Evolutionary conservation across 1,139 yeast genomes (phyloP).

Genomic region (Wickerhamiella infanticola): DNA sequence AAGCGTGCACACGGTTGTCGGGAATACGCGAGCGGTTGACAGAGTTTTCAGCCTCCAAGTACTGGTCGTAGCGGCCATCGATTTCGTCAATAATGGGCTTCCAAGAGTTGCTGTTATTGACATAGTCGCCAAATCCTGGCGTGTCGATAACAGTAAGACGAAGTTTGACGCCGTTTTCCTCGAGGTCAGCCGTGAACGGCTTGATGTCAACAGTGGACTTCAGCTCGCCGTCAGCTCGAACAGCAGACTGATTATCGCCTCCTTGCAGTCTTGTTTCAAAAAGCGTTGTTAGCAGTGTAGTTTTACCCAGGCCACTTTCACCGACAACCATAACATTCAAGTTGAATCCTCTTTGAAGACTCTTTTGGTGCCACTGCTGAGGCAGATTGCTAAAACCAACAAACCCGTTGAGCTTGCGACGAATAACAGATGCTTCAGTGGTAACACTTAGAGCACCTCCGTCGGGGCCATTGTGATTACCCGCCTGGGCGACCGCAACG

Average conservation of each 20-base stretch:
- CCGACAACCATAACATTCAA: conserved; percentile 70
- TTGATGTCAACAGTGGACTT: conserved; percentile 44
- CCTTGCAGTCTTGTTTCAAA: conserved; percentile 61
- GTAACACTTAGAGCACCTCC: conserved; percentile 1
- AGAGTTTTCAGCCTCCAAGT: conserved; percentile 81
- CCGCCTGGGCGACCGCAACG: conserved; percentile 9
- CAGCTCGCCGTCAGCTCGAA: conserved; percentile 16
- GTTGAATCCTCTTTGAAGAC: conserved; percentile 85
- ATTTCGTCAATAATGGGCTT: conserved; percentile 85
- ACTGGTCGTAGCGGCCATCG: conserved; percentile 70
- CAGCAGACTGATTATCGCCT: conserved; percentile 15
- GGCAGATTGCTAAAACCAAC: conserved; percentile 98
- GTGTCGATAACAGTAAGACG: conserved; percentile 76
- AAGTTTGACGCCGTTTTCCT: conserved; percentile 85
- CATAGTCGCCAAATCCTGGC: conserved; percentile 87
- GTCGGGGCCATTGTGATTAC: conserved; percentile 7
- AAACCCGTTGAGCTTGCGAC: conserved; percentile 74
- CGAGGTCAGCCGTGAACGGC: conserved; percentile 57
- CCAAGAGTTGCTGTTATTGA: conserved; percentile 85
- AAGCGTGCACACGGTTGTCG: conserved; percentile 77
- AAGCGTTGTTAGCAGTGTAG: conserved; percentile 81
- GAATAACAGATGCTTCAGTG: conserved; percentile 34
- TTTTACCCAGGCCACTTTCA: conserved; percentile 85
- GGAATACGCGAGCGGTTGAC: conserved; percentile 56
- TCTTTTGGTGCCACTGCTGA: conserved; percentile 96